Evolutionary conservation across 2,329 filamentous ascomycete genomes (phyloP).

Genomic region (Curvularia sp.): DNA sequence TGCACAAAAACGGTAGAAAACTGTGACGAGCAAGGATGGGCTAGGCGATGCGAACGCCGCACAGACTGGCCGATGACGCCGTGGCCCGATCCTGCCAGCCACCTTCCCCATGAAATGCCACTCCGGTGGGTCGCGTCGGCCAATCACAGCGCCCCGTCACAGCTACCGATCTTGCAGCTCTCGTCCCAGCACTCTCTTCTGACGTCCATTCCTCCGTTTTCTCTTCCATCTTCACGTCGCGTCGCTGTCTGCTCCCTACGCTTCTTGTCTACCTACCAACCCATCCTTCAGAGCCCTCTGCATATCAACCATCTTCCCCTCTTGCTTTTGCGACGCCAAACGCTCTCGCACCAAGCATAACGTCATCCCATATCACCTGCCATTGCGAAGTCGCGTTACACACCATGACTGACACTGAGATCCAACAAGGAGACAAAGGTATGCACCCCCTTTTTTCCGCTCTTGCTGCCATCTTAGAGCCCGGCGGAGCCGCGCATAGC

Average conservation of each 20-base stretch:
- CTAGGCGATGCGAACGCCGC: slow-evolving; percentile 13
- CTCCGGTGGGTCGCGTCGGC: slow-evolving; percentile 15
- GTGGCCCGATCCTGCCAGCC: slow-evolving; percentile 32
- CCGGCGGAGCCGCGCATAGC: not conserved
- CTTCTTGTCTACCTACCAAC: slow-evolving; percentile 30
- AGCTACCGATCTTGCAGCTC: slow-evolving; percentile 43
- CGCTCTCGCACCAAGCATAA: slow-evolving; percentile 33
- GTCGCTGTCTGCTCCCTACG: slow-evolving; percentile 28
- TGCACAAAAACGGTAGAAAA: slow-evolving; percentile 1
- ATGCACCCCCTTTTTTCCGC: slow-evolving; percentile 12
- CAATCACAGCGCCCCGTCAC: slow-evolving; percentile 38
- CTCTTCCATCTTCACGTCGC: slow-evolving; percentile 29
- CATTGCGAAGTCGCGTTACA: slow-evolving; percentile 19
- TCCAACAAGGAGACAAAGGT: slow-evolving; percentile 50
- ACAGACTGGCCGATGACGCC: slow-evolving; percentile 36
- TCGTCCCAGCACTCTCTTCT: slow-evolving; percentile 28
- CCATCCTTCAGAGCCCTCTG: slow-evolving; percentile 23
- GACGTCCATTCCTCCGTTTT: slow-evolving; percentile 27
- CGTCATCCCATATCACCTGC: slow-evolving; percentile 38
- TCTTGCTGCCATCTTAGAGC: not conserved
- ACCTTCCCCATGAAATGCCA: slow-evolving; percentile 19
- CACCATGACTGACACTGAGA: slow-evolving; percentile 46
- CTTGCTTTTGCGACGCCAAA: slow-evolving; percentile 30
- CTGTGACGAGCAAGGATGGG: slow-evolving; percentile 11
- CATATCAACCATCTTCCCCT: slow-evolving; percentile 34